Evolutionary conservation across 352 stramenopile genomes (phyloP), one percentile per base, ranked within the genome.

Genomic region (Ophiocytium majus): DNA sequence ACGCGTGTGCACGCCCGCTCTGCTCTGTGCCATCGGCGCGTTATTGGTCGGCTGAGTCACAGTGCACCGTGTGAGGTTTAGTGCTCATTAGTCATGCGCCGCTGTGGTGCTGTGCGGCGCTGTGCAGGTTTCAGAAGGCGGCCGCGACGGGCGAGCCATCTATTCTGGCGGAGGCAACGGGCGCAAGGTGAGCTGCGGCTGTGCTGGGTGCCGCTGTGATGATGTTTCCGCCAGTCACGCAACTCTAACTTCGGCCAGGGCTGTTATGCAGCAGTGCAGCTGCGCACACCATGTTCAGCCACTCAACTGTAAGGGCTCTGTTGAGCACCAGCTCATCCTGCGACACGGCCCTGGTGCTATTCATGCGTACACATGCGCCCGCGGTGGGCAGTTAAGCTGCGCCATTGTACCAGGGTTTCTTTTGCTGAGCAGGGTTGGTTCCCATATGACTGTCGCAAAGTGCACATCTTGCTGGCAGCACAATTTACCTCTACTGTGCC

Each of bases 91-190:
- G n/a, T n/a, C n/a, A n/a, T n/a, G n/a, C n/a, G n/a, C 57, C 57
- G 28, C 17, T 66, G 57, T 28, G 28, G 28, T 66, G 19, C 57
- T 23, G 19, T 66, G 28, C 57, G 17, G 57, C 57, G 28, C 57
- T 19, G 17, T 76, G 64, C 64, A 76, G 64, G 64, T 76, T 88
- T 63, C 80, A 88, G 49, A 88, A 75, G 80, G 84, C 84, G 36
- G 84, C 81, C 33, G 50, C 31, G 0, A 32, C 34, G 14, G 14
- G 81, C 63, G 19, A 32, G 71, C 33, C 50, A 23, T 19, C 34
- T 31, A 36, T 81, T 31, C 9, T 10, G 17, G 5, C 5, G 10
- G 64, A 76, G 35, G 66, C 43, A 5, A 78, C 76, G 5, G 14
- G 23, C 23, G 34, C 34, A 5, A 50, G 43, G 34, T 81, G 5